Base-by-base conservation (phyloP, 1,139 yeast genomes). In the Geotrichum europaeum region DNA sequence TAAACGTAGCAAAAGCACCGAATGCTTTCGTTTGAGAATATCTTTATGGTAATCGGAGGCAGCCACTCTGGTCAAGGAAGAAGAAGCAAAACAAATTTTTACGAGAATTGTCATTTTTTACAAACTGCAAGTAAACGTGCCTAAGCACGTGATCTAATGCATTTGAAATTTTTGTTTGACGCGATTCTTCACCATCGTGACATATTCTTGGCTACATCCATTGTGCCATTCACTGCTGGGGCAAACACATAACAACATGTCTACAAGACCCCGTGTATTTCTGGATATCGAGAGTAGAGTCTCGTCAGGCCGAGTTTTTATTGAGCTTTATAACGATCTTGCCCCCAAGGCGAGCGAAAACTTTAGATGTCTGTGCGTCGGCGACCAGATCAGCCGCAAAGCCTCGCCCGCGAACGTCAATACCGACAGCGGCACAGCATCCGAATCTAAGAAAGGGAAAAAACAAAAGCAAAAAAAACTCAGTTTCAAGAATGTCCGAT, bases 261-360 rank as follows among this genome's bases (percentile, higher is more conserved):
- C 59, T 59, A 43, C 28, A 10, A 53, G 40, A 34, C 64, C 69
- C 7, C 67, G 74, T 51, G 85, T 80, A 0, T 89, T 72, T 69
- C 68, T 89, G 15, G 96, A 89, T 70, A 76, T 89, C 15, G 65
- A 77, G 1, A 80, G 86, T 30, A 81, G 80, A 18, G 77, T 71
- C 0, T 72, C 69, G 13, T 70, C 74, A 0, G 96, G 96, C 0
- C 77, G 96, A 61, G 74, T 89, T 0, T 90, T 89, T 1, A 68
- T 85, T 36, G 86, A 87, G 69, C 76, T 89, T 25, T 78, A 71
- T 59, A 64, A 65, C 1, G 75, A 75, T 7, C 64, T 69, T 56
- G 92, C 95, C 0, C 95, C 96, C 3, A 76, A 77, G 60, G 78
- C 92, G 0, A 69, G 79, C 1, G 74, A 76, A 51, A 85, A 85